Percentiles rank a stretch among this genome's conserved stretches.
Conservation (phyloP, 2,329 filamentous ascomycete genomes). For the Grosmannia penicillata region DNA sequence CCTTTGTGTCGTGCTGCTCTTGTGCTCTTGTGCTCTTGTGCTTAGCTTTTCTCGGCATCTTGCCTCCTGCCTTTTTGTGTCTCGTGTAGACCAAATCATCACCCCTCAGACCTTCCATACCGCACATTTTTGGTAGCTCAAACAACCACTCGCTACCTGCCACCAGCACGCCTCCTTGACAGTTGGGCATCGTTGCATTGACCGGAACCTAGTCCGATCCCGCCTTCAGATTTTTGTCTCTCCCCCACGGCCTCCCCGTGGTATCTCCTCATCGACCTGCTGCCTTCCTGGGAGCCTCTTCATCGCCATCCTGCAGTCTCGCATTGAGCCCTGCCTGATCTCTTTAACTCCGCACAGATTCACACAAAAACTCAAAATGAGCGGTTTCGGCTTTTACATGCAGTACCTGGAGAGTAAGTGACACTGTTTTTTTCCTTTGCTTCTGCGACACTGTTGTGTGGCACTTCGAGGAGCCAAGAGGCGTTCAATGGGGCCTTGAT, state of each 20-base stretch:
- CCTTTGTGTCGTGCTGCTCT: not conserved
- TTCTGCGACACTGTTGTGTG: too few species aligned
- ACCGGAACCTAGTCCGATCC: not conserved
- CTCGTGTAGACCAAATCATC: not conserved
- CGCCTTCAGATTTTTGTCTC: too few species aligned
- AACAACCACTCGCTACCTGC: not conserved
- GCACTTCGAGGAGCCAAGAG: too few species aligned
- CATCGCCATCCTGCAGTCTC: not conserved
- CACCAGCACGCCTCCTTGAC: not conserved
- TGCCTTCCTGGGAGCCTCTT: not conserved
- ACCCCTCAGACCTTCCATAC: not conserved
- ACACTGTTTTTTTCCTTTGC: conserved; percentile 12
- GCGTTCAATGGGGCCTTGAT: too few species aligned
- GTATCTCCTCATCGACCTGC: not conserved
- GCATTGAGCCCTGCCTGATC: not conserved
- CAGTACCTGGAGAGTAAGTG: conserved; percentile 63
- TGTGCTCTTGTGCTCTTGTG: not conserved
- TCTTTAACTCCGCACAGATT: not conserved
- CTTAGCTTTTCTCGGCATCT: not conserved
- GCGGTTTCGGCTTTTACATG: conserved; percentile 47
- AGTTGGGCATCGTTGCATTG: conserved; percentile 1
- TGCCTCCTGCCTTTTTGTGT: not conserved
- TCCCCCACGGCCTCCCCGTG: too few species aligned
- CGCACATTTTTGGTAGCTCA: not conserved
- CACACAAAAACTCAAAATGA: conserved; percentile 28